Evolutionary conservation across 1,284 basidiomycete genomes (phyloP), one percentile per base, ranked within the genome.

Genomic region (Ustilago hordei): DNA sequence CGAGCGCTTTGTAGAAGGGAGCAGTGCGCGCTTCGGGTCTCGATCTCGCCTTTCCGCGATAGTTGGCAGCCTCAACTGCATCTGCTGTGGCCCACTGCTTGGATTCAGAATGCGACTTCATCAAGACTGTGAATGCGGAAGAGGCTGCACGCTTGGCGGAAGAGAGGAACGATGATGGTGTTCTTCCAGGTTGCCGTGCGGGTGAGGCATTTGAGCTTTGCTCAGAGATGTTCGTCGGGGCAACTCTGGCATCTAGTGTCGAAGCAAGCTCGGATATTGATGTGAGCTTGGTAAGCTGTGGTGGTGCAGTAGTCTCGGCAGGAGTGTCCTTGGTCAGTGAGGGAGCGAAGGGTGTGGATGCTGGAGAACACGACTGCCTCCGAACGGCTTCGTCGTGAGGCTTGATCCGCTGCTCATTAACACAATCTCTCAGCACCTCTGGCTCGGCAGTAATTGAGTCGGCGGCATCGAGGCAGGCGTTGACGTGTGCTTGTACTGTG

Each of bases 1-100:
- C 93, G 75, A 99, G 87, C n/a, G 90, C 87, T 85, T 89, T 86
- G 75, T 84, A 86, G 56, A 85, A 85, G 15, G 84, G 84, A 9
- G 78, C 64, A 8, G 69, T 69, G 45, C 72, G 65, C 3, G 73
- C 65, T 50, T 75, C 63, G 23, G 72, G 67, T 23, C 64, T 58
- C 0, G 34, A 36, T 19, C 71, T 64, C 31, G 77, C 78, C 32
- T 55, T 68, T 57, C 75, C 75, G 36, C 67, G 67, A 19, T 79
- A 76, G 53, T 81, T 81, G 36, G 64, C 60, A 34, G 75, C 72
- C 41, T 81, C 80, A 56, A 80, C 72, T 47, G 70, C 72, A 56
- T 81, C 80, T 58, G 81, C 79, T 12, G 75, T 66, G 0, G 78
- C 79, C 81, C 81, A 82, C 50, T 81, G 75, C 64, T 81, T 81